Evolutionary conservation across 306 rosid genomes (phyloP).

Genomic region (Casuarina equisetifolia): DNA sequence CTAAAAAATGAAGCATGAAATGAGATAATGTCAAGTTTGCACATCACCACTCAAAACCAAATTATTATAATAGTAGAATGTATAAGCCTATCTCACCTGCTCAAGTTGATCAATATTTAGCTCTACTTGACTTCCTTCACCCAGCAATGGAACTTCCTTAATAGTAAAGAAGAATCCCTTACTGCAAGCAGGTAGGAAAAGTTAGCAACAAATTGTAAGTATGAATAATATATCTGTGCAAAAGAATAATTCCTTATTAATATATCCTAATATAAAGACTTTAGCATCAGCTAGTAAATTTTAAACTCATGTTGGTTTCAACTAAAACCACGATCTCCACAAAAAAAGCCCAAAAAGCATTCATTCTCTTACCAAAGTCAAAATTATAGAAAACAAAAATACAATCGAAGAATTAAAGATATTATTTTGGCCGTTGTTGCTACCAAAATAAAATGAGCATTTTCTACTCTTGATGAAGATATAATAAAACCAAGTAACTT

Average conservation of each 20-base stretch:
- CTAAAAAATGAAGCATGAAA: conserved; percentile 44
- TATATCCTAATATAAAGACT: neutral
- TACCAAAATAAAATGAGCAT: no score
- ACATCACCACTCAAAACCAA: conserved; percentile 8
- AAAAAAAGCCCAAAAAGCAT: no score
- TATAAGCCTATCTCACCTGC: conserved; percentile 56
- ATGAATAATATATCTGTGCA: neutral
- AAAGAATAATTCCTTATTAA: neutral
- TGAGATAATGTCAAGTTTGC: neutral
- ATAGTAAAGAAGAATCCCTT: conserved; percentile 80
- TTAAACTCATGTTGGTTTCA: no score
- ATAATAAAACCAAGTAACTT: no score
- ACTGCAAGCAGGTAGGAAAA: conserved; percentile 30
- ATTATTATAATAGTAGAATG: conserved; percentile 25
- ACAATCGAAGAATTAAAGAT: neutral
- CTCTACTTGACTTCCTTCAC: conserved; percentile 73
- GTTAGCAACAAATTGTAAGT: neutral
- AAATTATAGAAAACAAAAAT: neutral
- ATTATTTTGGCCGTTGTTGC: neutral
- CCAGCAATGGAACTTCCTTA: conserved; percentile 96
- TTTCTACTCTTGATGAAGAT: no score
- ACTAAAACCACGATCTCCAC: no score
- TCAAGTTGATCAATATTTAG: conserved; percentile 82
- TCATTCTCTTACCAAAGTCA: no score
- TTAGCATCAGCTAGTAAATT: neutral